These are phyloP conservation scores for Colletotrichum spaethianum DNA, from an alignment of 2,329 filamentous ascomycete genomes.

Conservation along the genomic window DNA sequence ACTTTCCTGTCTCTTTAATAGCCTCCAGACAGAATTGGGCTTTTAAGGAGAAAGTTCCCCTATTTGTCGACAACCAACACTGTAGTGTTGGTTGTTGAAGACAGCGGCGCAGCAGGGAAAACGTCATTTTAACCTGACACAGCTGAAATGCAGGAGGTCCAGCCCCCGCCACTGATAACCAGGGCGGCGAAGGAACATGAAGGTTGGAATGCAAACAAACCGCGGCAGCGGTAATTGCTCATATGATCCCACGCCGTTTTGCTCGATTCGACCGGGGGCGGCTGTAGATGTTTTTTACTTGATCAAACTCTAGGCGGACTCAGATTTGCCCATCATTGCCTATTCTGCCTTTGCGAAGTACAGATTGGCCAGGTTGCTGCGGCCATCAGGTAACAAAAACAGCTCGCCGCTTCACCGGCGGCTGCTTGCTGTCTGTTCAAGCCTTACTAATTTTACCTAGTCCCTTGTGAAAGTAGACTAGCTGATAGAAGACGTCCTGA, in stretches of 20 bases:
- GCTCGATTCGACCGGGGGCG: background rate
- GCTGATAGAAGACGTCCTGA: no score
- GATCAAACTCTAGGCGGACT: no score
- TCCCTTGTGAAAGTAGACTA: no score
- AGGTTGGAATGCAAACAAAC: no score
- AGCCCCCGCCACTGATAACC: background rate
- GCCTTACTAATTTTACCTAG: no score
- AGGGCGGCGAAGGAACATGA: background rate
- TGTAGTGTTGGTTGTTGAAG: background rate
- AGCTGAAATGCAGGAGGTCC: constrained; percentile 21
- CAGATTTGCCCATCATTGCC: no score
- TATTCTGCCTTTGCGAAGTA: no score
- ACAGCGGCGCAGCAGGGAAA: background rate
- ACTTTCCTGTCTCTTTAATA: background rate
- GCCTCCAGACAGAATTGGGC: background rate
- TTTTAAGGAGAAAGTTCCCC: background rate
- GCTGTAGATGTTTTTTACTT: no score
- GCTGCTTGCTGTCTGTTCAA: no score
- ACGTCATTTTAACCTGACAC: background rate
- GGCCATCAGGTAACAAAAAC: no score
- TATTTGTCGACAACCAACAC: background rate
- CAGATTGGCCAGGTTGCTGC: no score
- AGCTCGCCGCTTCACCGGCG: no score
- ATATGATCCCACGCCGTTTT: background rate
- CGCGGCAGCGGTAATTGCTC: background rate